Percentiles rank a stretch among this genome's conserved stretches.
These are phyloP conservation scores for Adansonia grandidieri DNA, from an alignment of 441 rosid species.

Conservation along the genomic window DNA sequence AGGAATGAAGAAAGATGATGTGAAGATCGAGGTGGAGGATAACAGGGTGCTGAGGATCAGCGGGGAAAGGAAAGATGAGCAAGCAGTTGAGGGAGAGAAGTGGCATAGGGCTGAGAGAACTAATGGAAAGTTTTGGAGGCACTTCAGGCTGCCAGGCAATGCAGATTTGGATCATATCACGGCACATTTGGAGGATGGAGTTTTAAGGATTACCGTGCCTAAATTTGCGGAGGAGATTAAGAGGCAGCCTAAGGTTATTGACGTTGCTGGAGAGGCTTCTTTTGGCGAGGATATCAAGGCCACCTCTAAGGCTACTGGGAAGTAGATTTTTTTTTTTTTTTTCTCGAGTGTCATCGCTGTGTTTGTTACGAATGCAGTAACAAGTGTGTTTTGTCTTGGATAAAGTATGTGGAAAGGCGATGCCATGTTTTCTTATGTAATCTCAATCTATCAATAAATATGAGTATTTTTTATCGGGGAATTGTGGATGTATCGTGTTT, in stretches of 20 bases:
- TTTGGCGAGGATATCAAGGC: slow-evolving; percentile 36
- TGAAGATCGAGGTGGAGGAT: slow-evolving; percentile 62
- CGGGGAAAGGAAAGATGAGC: slow-evolving; percentile 50
- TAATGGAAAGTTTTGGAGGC: slow-evolving; percentile 56
- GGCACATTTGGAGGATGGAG: slow-evolving; percentile 52
- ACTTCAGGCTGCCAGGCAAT: slow-evolving; percentile 51
- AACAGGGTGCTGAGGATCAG: slow-evolving; percentile 50
- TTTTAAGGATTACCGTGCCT: slow-evolving; percentile 45
- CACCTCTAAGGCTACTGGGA: slow-evolving; percentile 27
- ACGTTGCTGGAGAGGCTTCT: slow-evolving; percentile 31
- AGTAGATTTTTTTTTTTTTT: too few species aligned
- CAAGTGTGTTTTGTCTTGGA: too few species aligned
- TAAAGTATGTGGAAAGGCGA: too few species aligned
- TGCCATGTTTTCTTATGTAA: too few species aligned
- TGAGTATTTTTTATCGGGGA: too few species aligned
- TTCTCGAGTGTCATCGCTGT: too few species aligned
- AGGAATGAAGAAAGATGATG: slow-evolving; percentile 51
- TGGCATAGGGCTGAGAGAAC: slow-evolving; percentile 58
- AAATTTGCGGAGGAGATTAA: slow-evolving; percentile 46
- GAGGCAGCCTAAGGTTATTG: slow-evolving; percentile 49
- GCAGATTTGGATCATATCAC: slow-evolving; percentile 49
- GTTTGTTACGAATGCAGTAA: too few species aligned
- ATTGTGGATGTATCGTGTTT: too few species aligned
- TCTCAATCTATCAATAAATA: too few species aligned
- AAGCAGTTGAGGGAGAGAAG: slow-evolving; percentile 42